Base-by-base conservation (phyloP, 2,329 filamentous ascomycete genomes). In the Apiospora saccharicola region DNA sequence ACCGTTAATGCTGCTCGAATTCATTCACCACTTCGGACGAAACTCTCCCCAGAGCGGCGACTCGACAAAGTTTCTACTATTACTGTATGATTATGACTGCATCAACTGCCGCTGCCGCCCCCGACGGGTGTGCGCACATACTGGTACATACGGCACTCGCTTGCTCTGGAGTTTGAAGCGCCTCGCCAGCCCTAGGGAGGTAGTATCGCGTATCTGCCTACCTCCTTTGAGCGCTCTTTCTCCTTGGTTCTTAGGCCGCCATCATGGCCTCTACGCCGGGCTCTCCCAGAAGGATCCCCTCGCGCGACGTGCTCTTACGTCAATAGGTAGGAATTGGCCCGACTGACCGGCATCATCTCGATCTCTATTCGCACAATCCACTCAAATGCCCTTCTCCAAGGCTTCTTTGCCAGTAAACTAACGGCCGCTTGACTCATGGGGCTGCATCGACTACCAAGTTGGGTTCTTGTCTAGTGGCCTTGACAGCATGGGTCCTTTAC, bases 351-450 rank as follows among this genome's bases (percentile, higher is more conserved):
- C 57, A 14, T 41, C 57, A 64, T 64, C 57, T 64, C 57, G 57
- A 64, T 64, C 57, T 41, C 34, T 41, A 24, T 41, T 37, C 30
- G 26, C 26, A 41, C 57, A 64, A 64, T 64, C 57, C 57, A 64
- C 57, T 64, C 57, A 64, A 64, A 41, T 41, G 57, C 34, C n/a
- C 57, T 41, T 64, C 57, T 64, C 57, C 34, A n/a, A n/a, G 34
- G 57, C 57, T 64, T 64, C 57, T 64, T 10, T 41, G 34, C 57
- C 57, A 37, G 34, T 12, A 34, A n/a, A 41, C 57, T 64, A 64
- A n/a, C 57, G 67, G 67, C 47, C 47, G 67, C 67, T 69, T 69
- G 67, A 69, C 67, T 69, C 67, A 69, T 69, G 67, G 44, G 44
- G 67, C 67, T 49, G 67, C 67, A 46, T 46, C 47, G 67, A 47